Base-by-base conservation (phyloP, 2,329 filamentous ascomycete species). In the Penicillium sp. region DNA sequence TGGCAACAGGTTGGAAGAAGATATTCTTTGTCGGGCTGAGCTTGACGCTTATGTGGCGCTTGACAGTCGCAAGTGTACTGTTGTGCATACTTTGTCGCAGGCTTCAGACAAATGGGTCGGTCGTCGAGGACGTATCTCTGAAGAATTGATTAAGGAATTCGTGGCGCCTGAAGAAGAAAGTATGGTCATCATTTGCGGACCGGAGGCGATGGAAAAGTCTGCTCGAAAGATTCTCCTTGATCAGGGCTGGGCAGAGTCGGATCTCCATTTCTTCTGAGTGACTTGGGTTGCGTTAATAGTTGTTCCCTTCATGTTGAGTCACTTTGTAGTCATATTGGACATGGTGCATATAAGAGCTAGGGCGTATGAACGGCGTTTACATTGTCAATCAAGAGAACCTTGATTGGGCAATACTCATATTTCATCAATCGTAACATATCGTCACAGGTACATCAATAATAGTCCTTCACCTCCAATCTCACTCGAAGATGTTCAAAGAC, bases 141-240 rank as follows among this genome's bases (percentile, higher is more conserved):
- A 76, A 59, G 78, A 81, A 2, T 71, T 96, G 54, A 75, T 95
- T 31, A 77, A 83, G 61, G 81, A 83, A 59, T 83, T 90, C 70
- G 78, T 62, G 33, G 62, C 67, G 39, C 71, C 62, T n/a, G 78
- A 77, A 0, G 81, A 83, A 58, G 81, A 83, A 13, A 71, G 73
- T 24, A 71, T 96, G 79, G 86, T 91, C 14, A 74, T 96, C 56
- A 81, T 96, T 16, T 96, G 92, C 75, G 92, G 92, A 2, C 92
- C 92, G 0, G 84, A 82, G 64, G 76, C 87, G 3, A 79, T 96
- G 78, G 91, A 96, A 76, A 87, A 86, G 67, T 85, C 81, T 56
- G 86, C 84, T 4, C 82, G 82, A 62, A 71, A 77, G 46, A 82
- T 84, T 26, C 71, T 90, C 65, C 70, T 80, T 53, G 81, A 79